Percentiles rank a stretch among this genome's conserved stretches.
Conservation (phyloP, 2,329 filamentous ascomycete genomes). For the Penicillium frequentans region DNA sequence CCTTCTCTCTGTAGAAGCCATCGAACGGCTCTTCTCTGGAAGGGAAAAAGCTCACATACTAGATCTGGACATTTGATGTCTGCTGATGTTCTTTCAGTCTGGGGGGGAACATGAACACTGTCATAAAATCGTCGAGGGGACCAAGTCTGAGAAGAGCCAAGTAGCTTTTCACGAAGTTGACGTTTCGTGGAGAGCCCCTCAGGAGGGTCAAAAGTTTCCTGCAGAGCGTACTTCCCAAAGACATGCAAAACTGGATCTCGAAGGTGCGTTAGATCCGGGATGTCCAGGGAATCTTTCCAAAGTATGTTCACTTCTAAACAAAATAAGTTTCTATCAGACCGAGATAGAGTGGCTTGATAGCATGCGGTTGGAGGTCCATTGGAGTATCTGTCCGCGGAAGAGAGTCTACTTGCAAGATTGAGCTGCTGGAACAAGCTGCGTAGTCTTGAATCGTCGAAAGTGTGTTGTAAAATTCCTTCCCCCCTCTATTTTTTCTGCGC, state of each 20-base stretch:
- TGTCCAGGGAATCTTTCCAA: conserved; percentile 37
- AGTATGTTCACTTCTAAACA: conserved; percentile 32
- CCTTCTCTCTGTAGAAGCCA: conserved; percentile 50
- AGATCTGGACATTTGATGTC: conserved; percentile 36
- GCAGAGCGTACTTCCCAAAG: conserved; percentile 32
- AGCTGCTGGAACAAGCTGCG: conserved; percentile 25
- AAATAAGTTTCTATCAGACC: conserved; percentile 21
- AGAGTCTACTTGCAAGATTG: conserved; percentile 17
- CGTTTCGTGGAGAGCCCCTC: neutral
- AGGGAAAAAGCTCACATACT: conserved; percentile 47
- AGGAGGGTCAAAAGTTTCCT: conserved; percentile 15
- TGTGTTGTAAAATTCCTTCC: conserved; percentile 20
- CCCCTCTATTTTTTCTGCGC: conserved; percentile 12
- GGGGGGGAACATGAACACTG: conserved; percentile 46
- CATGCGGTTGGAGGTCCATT: conserved; percentile 26
- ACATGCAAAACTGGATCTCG: conserved; percentile 16
- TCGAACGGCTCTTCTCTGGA: conserved; percentile 47
- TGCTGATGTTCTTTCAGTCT: conserved; percentile 31
- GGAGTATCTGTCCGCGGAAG: conserved; percentile 27
- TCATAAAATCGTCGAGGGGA: conserved; percentile 48
- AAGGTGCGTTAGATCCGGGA: conserved; percentile 21
- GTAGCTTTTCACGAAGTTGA: conserved; percentile 12
- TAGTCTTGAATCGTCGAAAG: conserved; percentile 14
- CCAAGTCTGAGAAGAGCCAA: conserved; percentile 23
- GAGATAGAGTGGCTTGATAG: conserved; percentile 32